Conservation (phyloP, 768 basidiomycete genomes). For the Zangia roseola region DNA sequence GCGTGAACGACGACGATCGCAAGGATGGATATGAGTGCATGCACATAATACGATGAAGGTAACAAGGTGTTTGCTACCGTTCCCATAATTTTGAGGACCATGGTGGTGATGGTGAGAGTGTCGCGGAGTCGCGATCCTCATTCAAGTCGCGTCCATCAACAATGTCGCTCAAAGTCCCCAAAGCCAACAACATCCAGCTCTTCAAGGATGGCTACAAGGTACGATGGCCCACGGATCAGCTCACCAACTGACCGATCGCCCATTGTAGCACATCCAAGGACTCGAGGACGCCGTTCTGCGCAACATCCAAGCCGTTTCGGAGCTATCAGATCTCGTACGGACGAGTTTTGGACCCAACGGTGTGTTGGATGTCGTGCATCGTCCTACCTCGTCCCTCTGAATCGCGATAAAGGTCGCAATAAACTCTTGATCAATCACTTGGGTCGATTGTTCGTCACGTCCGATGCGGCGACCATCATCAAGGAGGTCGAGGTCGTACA, state of each 20-base stretch:
- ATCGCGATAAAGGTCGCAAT: conserved; percentile 68
- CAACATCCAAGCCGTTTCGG: conserved; percentile 94
- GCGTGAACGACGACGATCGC: conserved; percentile 49
- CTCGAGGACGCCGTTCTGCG: conserved; percentile 96
- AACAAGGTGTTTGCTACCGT: conserved; percentile 42
- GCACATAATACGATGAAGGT: conserved; percentile 57
- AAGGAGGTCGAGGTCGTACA: conserved; percentile 98
- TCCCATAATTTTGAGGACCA: conserved; percentile 55
- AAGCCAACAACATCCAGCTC: conserved; percentile 81
- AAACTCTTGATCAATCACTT: conserved; percentile 98
- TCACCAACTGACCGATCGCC: conserved; percentile 4
- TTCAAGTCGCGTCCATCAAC: conserved; percentile 17
- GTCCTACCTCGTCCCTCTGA: not conserved
- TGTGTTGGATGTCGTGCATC: conserved; percentile 36
- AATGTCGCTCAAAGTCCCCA: conserved; percentile 96
- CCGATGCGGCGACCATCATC: conserved; percentile 98
- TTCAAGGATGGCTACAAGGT: conserved; percentile 99
- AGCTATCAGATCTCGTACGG: conserved; percentile 91
- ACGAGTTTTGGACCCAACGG: conserved; percentile 98
- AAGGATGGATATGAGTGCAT: conserved; percentile 45
- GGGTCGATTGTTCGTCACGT: conserved; percentile 93
- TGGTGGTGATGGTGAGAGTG: conserved; percentile 18
- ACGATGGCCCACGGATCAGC: conserved; percentile 9
- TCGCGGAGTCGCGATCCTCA: conserved; percentile 14
- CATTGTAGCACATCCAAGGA: conserved; percentile 69